These are phyloP conservation scores for Hypoxylon sp. DNA, from an alignment of 2,329 filamentous ascomycete species.

Conservation along the genomic window DNA sequence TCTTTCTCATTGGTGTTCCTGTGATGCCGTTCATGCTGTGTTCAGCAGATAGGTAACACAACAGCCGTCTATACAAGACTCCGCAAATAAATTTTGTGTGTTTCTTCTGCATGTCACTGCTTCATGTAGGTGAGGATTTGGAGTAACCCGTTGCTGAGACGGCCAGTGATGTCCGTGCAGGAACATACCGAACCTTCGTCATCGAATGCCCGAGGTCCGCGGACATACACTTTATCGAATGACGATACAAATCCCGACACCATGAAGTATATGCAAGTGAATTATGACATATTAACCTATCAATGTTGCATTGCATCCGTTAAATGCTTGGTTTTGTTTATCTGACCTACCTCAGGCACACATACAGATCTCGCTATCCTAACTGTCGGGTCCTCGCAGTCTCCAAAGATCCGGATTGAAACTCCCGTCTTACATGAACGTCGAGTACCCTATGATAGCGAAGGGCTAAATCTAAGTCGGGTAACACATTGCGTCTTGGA, in stretches of 20 bases:
- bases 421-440: constrained; percentile 13
- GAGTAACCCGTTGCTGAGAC: not conserved
- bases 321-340: constrained; percentile 5
- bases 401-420: constrained; percentile 2
- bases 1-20: constrained; percentile 10
- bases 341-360: constrained; percentile 9
- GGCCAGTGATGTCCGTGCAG: not conserved
- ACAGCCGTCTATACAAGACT: not conserved
- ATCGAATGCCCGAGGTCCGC: not conserved
- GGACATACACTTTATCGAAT: constrained; percentile 9
- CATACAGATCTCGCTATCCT: constrained; percentile 19
- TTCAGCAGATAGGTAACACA: constrained; percentile 3
- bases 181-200: constrained; percentile 2
- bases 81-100: not conserved
- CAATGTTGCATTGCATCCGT: constrained; percentile 30
- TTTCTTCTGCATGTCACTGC: not conserved
- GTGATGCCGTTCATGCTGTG: constrained; percentile 9
- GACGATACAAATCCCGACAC: constrained; percentile 1
- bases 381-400: constrained; percentile 17
- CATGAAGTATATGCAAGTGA: constrained; percentile 5
- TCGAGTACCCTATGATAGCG: not conserved
- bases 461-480: not conserved
- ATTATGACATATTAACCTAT: constrained; percentile 3
- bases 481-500: constrained; percentile 8
- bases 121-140: not conserved